Conservation (phyloP, 2,329 filamentous ascomycete species). For the Xylariales sp. region DNA sequence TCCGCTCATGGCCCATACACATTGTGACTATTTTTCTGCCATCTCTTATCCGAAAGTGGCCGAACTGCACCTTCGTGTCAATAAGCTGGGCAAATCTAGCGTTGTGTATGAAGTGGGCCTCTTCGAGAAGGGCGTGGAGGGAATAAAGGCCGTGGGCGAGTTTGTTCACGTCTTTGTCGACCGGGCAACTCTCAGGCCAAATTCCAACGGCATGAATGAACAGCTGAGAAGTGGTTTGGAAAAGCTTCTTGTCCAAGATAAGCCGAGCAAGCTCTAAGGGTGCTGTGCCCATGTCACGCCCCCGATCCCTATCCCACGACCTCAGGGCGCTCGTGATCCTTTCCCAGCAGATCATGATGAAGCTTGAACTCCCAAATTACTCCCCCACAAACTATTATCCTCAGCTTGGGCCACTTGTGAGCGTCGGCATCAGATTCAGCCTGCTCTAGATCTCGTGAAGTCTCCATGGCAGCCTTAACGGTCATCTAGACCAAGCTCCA, state of each 20-base stretch:
- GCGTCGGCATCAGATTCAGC: too few relatives aligned
- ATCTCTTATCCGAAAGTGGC: slow-evolving; percentile 78
- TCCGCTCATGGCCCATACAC: slow-evolving; percentile 78
- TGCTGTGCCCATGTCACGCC: too few relatives aligned
- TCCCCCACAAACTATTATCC: too few relatives aligned
- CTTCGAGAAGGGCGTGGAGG: slow-evolving; percentile 69
- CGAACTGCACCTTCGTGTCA: slow-evolving; percentile 77
- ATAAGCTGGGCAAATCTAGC: slow-evolving; percentile 79
- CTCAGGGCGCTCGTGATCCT: too few relatives aligned
- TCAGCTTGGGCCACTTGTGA: too few relatives aligned
- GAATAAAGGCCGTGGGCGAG: slow-evolving; percentile 78
- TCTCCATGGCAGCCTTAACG: too few relatives aligned
- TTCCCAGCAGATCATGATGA: too few relatives aligned
- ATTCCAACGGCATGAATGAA: slow-evolving; percentile 57
- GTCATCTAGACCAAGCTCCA: too few relatives aligned
- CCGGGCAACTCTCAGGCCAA: slow-evolving; percentile 64
- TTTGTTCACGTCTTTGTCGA: slow-evolving; percentile 90
- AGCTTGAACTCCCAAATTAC: too few relatives aligned
- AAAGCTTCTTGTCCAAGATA: slow-evolving; percentile 40
- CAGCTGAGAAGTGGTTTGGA: slow-evolving; percentile 55
- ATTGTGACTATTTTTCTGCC: slow-evolving; percentile 80
- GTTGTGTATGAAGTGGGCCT: slow-evolving; percentile 88
- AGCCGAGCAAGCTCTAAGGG: slow-evolving; percentile 20
- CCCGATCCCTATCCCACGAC: too few relatives aligned
- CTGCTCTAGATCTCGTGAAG: too few relatives aligned